These are phyloP conservation scores for Tephrocybe sp. DNA, from an alignment of 768 basidiomycete genomes.

Conservation along the genomic window DNA sequence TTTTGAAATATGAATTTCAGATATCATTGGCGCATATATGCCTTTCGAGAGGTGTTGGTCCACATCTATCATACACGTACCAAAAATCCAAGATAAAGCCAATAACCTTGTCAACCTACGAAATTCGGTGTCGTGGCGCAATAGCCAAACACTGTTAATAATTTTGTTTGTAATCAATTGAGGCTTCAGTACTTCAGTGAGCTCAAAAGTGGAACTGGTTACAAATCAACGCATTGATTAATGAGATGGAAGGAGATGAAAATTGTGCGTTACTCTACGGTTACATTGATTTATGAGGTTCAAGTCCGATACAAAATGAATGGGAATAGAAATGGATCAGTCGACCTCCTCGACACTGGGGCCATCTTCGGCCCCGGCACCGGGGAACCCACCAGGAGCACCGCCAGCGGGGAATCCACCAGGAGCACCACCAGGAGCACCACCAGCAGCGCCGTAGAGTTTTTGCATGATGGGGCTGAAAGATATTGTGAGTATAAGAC, in stretches of 20 bases:
- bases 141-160: too few relatives aligned
- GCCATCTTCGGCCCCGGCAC: conserved; percentile 71
- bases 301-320: conserved; percentile 9
- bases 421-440: conserved; percentile 61
- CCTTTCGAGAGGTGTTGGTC: too few relatives aligned
- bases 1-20: too few relatives aligned
- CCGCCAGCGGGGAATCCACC: conserved; percentile 59
- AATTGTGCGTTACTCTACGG: neutral
- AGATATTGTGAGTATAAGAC: conserved; percentile 7
- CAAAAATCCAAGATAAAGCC: too few relatives aligned
- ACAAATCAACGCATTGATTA: neutral
- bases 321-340: conserved; percentile 34
- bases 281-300: neutral
- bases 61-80: too few relatives aligned
- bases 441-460: conserved; percentile 75
- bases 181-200: too few relatives aligned
- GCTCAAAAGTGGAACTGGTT: neutral
- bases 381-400: conserved; percentile 68
- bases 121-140: too few relatives aligned
- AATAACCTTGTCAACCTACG: too few relatives aligned
- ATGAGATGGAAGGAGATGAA: neutral
- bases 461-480: conserved; percentile 58
- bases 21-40: too few relatives aligned
- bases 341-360: conserved; percentile 92
- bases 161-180: too few relatives aligned